Conservation (phyloP, 208 protist species). For the Histomonas meleagridis region DNA sequence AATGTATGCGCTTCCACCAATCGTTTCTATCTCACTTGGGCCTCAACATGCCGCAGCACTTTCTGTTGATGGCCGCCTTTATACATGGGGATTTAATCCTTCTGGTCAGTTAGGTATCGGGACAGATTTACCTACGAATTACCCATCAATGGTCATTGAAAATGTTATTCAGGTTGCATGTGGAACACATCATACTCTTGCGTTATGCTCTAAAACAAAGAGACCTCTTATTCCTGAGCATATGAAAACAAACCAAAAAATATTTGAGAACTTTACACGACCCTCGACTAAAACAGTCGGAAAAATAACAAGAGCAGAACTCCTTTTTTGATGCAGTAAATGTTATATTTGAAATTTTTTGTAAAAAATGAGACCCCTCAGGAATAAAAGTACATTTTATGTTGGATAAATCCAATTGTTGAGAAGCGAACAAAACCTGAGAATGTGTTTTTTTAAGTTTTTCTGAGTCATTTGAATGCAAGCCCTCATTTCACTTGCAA, state of each 20-base stretch:
- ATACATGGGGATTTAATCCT: constrained; percentile 25
- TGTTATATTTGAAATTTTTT: no score
- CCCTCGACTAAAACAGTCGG: background rate
- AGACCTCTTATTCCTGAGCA: background rate
- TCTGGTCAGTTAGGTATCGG: constrained; percentile 20
- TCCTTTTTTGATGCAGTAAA: no score
- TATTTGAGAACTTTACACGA: background rate
- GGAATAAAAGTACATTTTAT: no score
- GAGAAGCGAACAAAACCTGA: no score
- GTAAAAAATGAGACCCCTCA: no score
- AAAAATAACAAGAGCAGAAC: background rate
- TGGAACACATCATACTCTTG: constrained; percentile 13
- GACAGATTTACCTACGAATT: background rate
- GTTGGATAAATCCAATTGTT: no score
- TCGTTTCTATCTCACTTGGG: background rate
- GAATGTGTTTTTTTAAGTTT: no score
- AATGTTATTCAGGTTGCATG: background rate
- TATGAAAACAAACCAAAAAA: background rate
- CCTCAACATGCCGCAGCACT: background rate
- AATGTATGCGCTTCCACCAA: constrained; percentile 6
- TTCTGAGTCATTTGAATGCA: no score
- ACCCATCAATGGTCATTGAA: background rate
- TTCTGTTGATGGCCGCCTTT: background rate
- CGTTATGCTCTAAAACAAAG: background rate
- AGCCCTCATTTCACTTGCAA: no score